Base-by-base conservation (phyloP, 2,329 filamentous ascomycete species). In the Fusarium anguioides region DNA sequence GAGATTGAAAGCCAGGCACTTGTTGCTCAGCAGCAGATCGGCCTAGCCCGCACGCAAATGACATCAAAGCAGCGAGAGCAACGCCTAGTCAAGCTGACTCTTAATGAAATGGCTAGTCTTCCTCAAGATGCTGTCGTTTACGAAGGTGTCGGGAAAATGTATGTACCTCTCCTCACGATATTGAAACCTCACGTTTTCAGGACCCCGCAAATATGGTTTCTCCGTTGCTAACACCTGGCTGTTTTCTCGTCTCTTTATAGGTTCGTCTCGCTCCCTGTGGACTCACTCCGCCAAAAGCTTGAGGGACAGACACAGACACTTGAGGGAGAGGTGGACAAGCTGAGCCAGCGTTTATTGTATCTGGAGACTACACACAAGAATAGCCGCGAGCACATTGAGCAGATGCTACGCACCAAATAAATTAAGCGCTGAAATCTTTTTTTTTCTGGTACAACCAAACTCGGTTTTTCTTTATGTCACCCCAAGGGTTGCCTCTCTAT, bases 111-210 rank as follows among this genome's bases (percentile, higher is more conserved):
- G 47, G 86, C 88, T n/a, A 85, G 87, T 8, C 81, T 99, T 62
- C 91, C 94, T 6, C 77, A 86, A 18, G 87, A 90, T 45, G 96
- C 93, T 0, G 90, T 90, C 29, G 88, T 97, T 26, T 99, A 98
- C 74, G 95, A 98, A 80, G 95, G 95, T 8, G 91, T 98, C 12
- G 96, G 96, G 49, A 99, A 98, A 82, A 98, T 99, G 96, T 97
- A 80, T 74, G 89, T 81, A 33, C 51, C 21, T 21, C 18, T 54
- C 49, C 36, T 40, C 17, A 20, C 40, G 27, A 21, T 24, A 11
- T 14, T 39, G n/a, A 35, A 26, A 11, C 8, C 21, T 44, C 24
- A 17, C 24, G 42, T 35, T 20, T 11, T 35, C 20, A 18, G 26
- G 11, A 23, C 39, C 36, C 36, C 33, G 24, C 31, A 41, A 12